Conservation (phyloP, 441 rosid genomes). For the Eruca vesicaria region DNA sequence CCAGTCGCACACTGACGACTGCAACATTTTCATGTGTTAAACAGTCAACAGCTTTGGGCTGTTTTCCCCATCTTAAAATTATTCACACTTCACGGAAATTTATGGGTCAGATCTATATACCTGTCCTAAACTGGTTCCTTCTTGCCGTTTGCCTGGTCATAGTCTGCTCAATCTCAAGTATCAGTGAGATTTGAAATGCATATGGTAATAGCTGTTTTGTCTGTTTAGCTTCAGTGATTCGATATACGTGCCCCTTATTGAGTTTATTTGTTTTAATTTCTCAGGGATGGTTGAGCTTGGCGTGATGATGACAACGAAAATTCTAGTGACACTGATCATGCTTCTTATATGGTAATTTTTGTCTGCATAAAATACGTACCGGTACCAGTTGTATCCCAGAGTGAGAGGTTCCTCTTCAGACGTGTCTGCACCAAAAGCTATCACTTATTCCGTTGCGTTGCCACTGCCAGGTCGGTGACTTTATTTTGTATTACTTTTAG, state of each 20-base stretch:
- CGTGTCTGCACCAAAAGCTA: slow-evolving; percentile 85
- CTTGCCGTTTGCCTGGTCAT: slow-evolving; percentile 76
- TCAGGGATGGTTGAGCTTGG: slow-evolving; percentile 96
- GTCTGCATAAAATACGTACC: slow-evolving; percentile 96
- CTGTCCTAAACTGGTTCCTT: slow-evolving; percentile 97
- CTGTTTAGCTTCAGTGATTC: slow-evolving; percentile 1
- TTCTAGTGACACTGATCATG: slow-evolving; percentile 90
- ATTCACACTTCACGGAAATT: slow-evolving; percentile 95
- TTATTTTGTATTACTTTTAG: too few relatives aligned
- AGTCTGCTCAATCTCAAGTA: slow-evolving; percentile 77
- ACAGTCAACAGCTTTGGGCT: slow-evolving; percentile 93
- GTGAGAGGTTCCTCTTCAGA: slow-evolving; percentile 92
- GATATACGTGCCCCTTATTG: slow-evolving; percentile 1
- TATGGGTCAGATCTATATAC: slow-evolving; percentile 99
- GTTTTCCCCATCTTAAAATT: slow-evolving; percentile 97
- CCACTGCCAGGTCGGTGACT: slow-evolving; percentile 86
- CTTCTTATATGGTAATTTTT: slow-evolving; percentile 95
- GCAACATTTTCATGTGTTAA: slow-evolving; percentile 98
- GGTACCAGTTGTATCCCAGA: slow-evolving; percentile 91
- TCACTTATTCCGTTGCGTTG: slow-evolving; percentile 98
- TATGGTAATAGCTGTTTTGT: slow-evolving; percentile 60
- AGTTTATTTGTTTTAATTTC: slow-evolving; percentile 16
- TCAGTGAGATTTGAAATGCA: slow-evolving; percentile 92
- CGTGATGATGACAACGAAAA: slow-evolving; percentile 98
- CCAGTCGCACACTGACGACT: slow-evolving; percentile 95